These are phyloP conservation scores for Triglochin maritima DNA, from an alignment of 106 monocot genomes.

Conservation along the genomic window DNA sequence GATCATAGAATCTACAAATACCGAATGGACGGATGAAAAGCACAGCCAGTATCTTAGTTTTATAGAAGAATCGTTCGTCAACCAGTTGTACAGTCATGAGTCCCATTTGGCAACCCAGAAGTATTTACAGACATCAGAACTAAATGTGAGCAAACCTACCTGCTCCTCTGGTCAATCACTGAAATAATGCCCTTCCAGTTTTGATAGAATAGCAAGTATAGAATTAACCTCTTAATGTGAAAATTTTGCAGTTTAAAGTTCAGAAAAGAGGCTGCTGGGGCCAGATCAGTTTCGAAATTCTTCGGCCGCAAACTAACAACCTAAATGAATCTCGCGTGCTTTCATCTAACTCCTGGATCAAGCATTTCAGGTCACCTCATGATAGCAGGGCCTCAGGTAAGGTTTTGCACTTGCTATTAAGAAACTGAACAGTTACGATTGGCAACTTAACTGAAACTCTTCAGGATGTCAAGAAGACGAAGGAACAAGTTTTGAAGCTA, in stretches of 20 bases:
- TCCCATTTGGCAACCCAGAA: too few species aligned
- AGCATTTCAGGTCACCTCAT: slow-evolving; percentile 39
- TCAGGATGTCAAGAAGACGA: slow-evolving; percentile 1
- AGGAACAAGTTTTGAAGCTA: slow-evolving; percentile 1
- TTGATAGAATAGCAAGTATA: too few species aligned
- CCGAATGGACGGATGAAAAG: too few species aligned
- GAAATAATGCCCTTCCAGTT: too few species aligned
- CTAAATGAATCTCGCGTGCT: slow-evolving; percentile 17
- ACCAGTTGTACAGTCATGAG: too few species aligned
- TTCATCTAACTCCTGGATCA: slow-evolving; percentile 46
- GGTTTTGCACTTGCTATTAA: background rate
- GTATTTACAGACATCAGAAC: too few species aligned
- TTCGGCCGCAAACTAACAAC: slow-evolving; percentile 6
- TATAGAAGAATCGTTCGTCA: too few species aligned
- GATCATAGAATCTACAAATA: too few species aligned
- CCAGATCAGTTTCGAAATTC: slow-evolving; percentile 20
- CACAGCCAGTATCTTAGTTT: too few species aligned
- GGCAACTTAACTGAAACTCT: background rate
- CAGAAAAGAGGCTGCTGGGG: slow-evolving; percentile 30
- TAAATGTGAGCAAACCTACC: too few species aligned
- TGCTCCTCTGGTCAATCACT: too few species aligned
- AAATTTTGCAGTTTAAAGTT: slow-evolving; percentile 57
- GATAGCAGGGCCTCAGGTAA: slow-evolving; percentile 8
- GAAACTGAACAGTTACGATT: slow-evolving; percentile 3
- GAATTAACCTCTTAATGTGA: too few species aligned